Percentiles rank a stretch among this genome's conserved stretches.
These are phyloP conservation scores for Fusarium sp. DNA, from an alignment of 2,329 filamentous ascomycete species.

Conservation along the genomic window DNA sequence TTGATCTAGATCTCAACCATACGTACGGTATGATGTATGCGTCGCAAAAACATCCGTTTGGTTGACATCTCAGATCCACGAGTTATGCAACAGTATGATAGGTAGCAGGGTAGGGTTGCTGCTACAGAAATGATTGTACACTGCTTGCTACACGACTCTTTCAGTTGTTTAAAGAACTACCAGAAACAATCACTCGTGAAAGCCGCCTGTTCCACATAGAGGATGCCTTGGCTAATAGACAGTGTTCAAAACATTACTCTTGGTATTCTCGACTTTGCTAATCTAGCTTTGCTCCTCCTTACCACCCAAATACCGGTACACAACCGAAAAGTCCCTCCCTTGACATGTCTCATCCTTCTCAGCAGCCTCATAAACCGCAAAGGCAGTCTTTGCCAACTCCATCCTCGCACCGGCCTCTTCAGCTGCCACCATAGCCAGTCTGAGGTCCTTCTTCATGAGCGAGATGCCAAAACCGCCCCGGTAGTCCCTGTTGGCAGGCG, in stretches of 20 bases:
- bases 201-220: too few species aligned
- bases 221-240: too few species aligned
- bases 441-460: constrained; percentile 86
- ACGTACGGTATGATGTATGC: too few species aligned
- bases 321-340: constrained; percentile 85
- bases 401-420: constrained; percentile 76
- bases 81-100: too few species aligned
- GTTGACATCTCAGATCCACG: too few species aligned
- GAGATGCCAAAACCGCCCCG: constrained; percentile 82
- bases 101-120: too few species aligned
- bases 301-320: constrained; percentile 79
- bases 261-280: neutral
- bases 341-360: constrained; percentile 73
- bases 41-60: too few species aligned
- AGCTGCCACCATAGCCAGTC: constrained; percentile 80
- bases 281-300: constrained; percentile 56
- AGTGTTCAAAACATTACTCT: neutral
- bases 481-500: constrained; percentile 84
- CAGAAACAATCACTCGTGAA: too few species aligned
- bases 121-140: too few species aligned
- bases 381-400: constrained; percentile 74
- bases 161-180: too few species aligned
- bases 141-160: too few species aligned
- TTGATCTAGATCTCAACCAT: neutral
- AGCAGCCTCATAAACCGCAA: constrained; percentile 77